Evolutionary conservation across 2,329 filamentous ascomycete genomes (phyloP), one percentile per base, ranked within the genome.

Genomic region (Penicillium rolfsii): DNA sequence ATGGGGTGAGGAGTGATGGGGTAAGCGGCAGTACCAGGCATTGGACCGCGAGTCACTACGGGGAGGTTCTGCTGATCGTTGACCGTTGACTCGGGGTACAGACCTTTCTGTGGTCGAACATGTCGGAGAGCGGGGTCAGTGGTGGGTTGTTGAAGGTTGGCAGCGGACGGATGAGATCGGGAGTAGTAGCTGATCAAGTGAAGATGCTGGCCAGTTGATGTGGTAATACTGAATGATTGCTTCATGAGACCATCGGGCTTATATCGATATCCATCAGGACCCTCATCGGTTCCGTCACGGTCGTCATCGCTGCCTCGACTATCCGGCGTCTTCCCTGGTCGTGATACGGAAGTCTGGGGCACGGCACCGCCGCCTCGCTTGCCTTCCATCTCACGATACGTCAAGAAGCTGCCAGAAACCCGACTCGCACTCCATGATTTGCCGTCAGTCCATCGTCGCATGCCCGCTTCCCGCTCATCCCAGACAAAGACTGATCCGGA

Each of bases 401-500:
- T 98, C 62, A 99, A 79, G 76, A 99, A 99, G 80, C 95, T 98
- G 55, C 95, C 95, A 0, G 94, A 98, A 0, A 99, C 95, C 64
- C 95, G 87, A 79, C 94, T 98, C 36, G 95, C 95, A 73, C 94
- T 98, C 95, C 95, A 99, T 38, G 94, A 98, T 77, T 99, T 99
- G 59, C 95, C 95, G 71, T 99, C 95, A 0, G 95, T 99, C 95
- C 95, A 99, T 77, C 95, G 85, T 72, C 95, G 86, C 95, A 99
- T 99, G 67, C 95, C 95, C 11, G 95, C 95, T 81, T 99, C 95
- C 70, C 94, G 85, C 82, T 99, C 95, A 77, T 99, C 95, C 95
- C 95, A 99, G n/a, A 99, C 95, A 72, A 98, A 99, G 3, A 99
- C 94, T 0, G 95, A 99, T 46, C 95, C 95, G 0, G 94, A 97